Evolutionary conservation across 225 moss, liverwort and hornwort species (phyloP), one percentile per base, ranked within the genome.

Genomic region (Bryum argenteum): DNA sequence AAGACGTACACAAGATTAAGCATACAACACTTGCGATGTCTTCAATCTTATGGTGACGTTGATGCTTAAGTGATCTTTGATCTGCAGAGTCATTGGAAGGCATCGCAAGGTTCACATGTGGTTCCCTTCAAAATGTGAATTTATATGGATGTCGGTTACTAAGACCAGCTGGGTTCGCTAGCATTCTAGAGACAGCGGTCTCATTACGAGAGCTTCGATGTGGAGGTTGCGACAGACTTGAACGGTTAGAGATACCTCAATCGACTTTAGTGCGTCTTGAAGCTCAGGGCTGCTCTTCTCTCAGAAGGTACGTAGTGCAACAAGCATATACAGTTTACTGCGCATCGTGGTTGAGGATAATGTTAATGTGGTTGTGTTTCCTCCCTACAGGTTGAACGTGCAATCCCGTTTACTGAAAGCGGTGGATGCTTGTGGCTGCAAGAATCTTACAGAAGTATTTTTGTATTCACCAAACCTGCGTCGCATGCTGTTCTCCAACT

Each of bases 401-500:
- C 89, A 83, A 70, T 97, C 96, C 40, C 85, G 86, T 26, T 61
- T 88, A 63, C 66, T 97, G 54, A 90, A 84, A 77, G 79, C 81
- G 56, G 81, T 93, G 14, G 91, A 97, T 60, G 89, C 93, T 37
- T 91, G 93, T 75, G 96, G 96, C 23, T 97, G 91, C 79, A 93
- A 93, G 83, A 86, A 65, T 67, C 80, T 97, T 58, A 68, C 77
- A 17, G 96, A 93, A 85, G 90, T 90, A 8, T 91, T 82, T 61
- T 77, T 97, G 42, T 91, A 81, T 70, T 97, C 96, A 41, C 87
- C 96, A 33, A 89, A 90, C 65, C 71, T 97, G 44, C 93, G 91
- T 44, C 89, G 89, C 70, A 91, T 97, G 86, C 90, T 97, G 40
- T 97, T 97, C 70, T 81, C 91, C 62, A 97, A 97, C 65, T 97